Evolutionary conservation across 257 asterid genomes (phyloP), one percentile per base, ranked within the genome.

Genomic region (Hygrophila difformis): DNA sequence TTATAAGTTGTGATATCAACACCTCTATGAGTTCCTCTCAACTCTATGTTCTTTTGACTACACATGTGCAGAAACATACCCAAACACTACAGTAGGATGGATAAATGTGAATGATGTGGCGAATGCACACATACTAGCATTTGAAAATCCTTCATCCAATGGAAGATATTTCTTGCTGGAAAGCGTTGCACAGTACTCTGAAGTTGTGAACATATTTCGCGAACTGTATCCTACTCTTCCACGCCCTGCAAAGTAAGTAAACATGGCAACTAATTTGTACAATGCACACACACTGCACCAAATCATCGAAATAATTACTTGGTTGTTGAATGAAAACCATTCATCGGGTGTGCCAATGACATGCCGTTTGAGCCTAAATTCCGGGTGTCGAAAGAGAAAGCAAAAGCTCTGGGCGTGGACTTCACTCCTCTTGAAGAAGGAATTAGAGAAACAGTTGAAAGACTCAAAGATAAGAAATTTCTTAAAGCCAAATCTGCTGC

Each of bases 321-420:
- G n/a, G n/a, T n/a, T n/a, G n/a, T n/a, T n/a, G n/a, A n/a, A n/a
- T n/a, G n/a, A n/a, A n/a, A n/a, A n/a, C n/a, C n/a, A n/a, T n/a
- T n/a, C n/a, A n/a, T n/a, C n/a, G 80, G 95, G 77, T 80, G 88
- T 63, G 93, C 70, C 10, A 88, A 80, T 51, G 82, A 81, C 62
- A 52, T 72, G 51, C 88, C 95, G 35, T 73, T 68, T 17, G 26
- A 53, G 57, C 84, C 81, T 12, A 60, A 40, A 1, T 84, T 70
- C 65, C 85, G 80, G 47, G 85, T 80, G 34, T 80, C 93, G 2
- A 73, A 67, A 38, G 89, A 77, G 33, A 80, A 49, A 34, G 81
- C 88, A 4, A 70, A 58, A 57, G 53, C 73, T 51, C 54, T 84
- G 8, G 81, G 93, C 12, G 59, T 84, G 8, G 74, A 66, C 44